Evolutionary conservation across 1,284 basidiomycete species (phyloP).

Genomic region (Xerocomus cyaneibrunnescens): DNA sequence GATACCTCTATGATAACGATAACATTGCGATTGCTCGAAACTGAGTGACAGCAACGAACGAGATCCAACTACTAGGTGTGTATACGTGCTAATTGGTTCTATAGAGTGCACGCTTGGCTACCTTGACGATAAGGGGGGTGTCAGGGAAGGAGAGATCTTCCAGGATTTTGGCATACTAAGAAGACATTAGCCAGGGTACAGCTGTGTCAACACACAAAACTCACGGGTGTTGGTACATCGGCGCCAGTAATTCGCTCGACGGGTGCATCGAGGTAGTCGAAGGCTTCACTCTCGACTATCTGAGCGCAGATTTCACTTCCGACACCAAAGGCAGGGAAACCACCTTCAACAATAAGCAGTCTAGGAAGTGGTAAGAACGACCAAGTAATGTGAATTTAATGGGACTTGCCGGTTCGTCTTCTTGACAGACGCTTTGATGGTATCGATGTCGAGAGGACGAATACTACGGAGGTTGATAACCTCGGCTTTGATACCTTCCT

Average conservation of each 20-base stretch:
- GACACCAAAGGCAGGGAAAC: constrained; percentile 98
- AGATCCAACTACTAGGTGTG: constrained; percentile 10
- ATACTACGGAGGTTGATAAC: constrained; percentile 97
- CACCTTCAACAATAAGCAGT: constrained; percentile 94
- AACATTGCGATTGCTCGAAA: constrained; percentile 21
- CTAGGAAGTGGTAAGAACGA: constrained; percentile 39
- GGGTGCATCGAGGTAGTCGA: constrained; percentile 96
- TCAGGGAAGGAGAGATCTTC: constrained; percentile 93
- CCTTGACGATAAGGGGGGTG: constrained; percentile 83
- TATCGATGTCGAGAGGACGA: constrained; percentile 96
- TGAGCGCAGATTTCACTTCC: constrained; percentile 98
- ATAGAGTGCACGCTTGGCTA: constrained; percentile 90
- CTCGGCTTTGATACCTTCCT: constrained; percentile 97
- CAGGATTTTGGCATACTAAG: constrained; percentile 84
- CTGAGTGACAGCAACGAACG: constrained; percentile 10
- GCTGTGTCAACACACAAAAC: constrained; percentile 42
- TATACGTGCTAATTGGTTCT: constrained; percentile 62
- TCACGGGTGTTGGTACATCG: constrained; percentile 92
- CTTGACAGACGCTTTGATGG: constrained; percentile 94
- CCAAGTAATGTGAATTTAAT: background rate
- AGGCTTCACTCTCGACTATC: constrained; percentile 93
- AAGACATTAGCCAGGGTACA: constrained; percentile 2
- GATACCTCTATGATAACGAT: no score
- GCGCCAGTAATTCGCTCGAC: constrained; percentile 98
- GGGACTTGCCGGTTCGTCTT: constrained; percentile 87